phyloP scores from a whole-genome alignment of 495 filamentous ascomycete species.

The Penicillium desertorum region DNA sequence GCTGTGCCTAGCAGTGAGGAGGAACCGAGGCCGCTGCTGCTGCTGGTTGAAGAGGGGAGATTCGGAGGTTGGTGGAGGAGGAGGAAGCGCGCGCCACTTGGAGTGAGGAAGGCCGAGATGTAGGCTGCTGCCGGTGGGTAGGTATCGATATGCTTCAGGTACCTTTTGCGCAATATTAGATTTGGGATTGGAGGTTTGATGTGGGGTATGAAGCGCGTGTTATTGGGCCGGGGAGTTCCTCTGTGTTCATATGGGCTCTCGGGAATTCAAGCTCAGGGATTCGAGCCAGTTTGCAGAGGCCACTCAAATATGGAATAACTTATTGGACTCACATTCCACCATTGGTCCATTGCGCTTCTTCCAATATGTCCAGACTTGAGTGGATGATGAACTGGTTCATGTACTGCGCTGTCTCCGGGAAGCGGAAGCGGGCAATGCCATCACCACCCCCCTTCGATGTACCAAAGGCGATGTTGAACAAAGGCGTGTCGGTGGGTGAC shows the following conservation, averaged over 20 bases:
- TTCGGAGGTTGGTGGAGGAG: constrained; percentile 76
- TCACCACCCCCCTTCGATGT: constrained; percentile 93
- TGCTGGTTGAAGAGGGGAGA: constrained; percentile 39
- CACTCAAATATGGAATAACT: background rate
- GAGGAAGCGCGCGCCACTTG: constrained; percentile 70
- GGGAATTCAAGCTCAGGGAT: background rate
- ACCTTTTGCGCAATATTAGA: constrained; percentile 53
- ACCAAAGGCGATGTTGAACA: constrained; percentile 95
- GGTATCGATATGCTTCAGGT: constrained; percentile 91
- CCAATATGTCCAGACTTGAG: constrained; percentile 85
- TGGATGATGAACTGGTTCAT: constrained; percentile 98
- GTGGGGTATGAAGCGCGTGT: background rate
- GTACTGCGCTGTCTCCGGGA: constrained; percentile 79
- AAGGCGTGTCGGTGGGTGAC: constrained; percentile 87
- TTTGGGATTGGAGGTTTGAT: background rate
- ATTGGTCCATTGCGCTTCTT: constrained; percentile 89
- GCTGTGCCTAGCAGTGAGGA: constrained; percentile 36
- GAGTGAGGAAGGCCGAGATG: constrained; percentile 87
- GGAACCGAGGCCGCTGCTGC: constrained; percentile 26
- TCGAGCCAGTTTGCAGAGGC: background rate
- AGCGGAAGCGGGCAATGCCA: constrained; percentile 74
- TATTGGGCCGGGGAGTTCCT: background rate
- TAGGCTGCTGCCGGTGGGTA: constrained; percentile 78
- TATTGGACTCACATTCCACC: constrained; percentile 65
- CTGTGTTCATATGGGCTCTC: background rate